Base-by-base conservation (phyloP, 257 asterid genomes). In the Jaltomata sinuosa region DNA sequence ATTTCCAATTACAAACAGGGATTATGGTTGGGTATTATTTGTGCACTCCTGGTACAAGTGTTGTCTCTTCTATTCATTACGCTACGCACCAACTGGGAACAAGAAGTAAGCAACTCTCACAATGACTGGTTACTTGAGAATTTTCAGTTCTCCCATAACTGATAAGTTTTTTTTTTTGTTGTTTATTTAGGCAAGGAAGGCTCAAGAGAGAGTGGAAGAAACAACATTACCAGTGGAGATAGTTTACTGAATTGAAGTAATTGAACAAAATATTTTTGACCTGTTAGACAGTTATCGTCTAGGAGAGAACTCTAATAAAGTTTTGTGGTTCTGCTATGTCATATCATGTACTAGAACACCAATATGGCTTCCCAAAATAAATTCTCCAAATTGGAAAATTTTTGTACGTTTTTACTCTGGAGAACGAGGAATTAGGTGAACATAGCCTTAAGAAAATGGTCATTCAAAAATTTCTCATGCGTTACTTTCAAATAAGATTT, bases 1-100 rank as follows among this genome's bases (percentile, higher is more conserved):
- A 11, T 8, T 32, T 34, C 11, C 27, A 64, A 80, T 81, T 14
- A 11, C 19, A 14, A 55, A 82, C 82, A 94, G 97, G 97, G 96
- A 76, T 94, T 94, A 32, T 91, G 94, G 97, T 64, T 79, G 84
- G 97, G 97, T 16, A 89, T 94, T 57, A 18, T 91, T 50, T 86
- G 92, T 29, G 97, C 97, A 8, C 74, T 91, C 19, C 14, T 87
- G 18, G 91, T 94, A 69, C 98, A 92, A 93, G 97, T 86, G 21
- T 80, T 87, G 29, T 88, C 88, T 84, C 89, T 91, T 74, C 84
- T 88, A 32, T 80, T 42, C 25, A 88, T 94, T 67, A 85, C 64
- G 5, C 27, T 87, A 1, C 88, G 92, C 40, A 89, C 91, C 27
- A 86, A 90, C 40, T 94, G 97, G 97, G 92, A 86, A 80, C 59